These are phyloP conservation scores for Penicillium bialowiezense DNA, from an alignment of 495 filamentous ascomycete genomes.

Conservation along the genomic window DNA sequence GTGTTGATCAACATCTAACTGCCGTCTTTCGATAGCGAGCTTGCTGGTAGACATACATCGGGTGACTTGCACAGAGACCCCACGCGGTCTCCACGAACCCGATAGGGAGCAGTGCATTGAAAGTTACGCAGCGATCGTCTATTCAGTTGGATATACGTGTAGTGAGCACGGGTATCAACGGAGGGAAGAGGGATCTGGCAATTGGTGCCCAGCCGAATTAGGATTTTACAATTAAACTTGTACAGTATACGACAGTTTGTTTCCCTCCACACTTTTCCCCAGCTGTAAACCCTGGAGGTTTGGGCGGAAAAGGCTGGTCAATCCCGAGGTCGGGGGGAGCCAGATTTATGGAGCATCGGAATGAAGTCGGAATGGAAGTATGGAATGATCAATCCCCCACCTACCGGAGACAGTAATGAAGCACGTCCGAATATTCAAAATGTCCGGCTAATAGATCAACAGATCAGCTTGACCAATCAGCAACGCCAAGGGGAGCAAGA, in stretches of 20 bases:
- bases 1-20: not conserved
- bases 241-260: too few relatives aligned
- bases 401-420: conserved; percentile 4
- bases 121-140: conserved; percentile 13
- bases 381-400: conserved; percentile 1
- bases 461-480: not conserved
- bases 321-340: too few relatives aligned
- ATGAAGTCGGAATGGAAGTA: not conserved
- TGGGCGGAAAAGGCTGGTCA: not conserved
- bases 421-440: conserved; percentile 1
- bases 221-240: not conserved
- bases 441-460: conserved; percentile 3
- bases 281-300: too few relatives aligned
- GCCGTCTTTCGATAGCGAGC: not conserved
- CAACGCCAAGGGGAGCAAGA: not conserved
- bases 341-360: too few relatives aligned
- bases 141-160: not conserved
- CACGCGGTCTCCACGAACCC: conserved; percentile 16
- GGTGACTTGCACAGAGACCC: conserved; percentile 14
- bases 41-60: not conserved
- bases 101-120: conserved; percentile 19
- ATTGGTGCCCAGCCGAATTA: conserved; percentile 3
- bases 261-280: too few relatives aligned
- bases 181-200: not conserved
- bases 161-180: conserved; percentile 7